These are phyloP conservation scores for Lodderomyces beijingensis DNA, from an alignment of 1,139 yeast species.

Conservation along the genomic window DNA sequence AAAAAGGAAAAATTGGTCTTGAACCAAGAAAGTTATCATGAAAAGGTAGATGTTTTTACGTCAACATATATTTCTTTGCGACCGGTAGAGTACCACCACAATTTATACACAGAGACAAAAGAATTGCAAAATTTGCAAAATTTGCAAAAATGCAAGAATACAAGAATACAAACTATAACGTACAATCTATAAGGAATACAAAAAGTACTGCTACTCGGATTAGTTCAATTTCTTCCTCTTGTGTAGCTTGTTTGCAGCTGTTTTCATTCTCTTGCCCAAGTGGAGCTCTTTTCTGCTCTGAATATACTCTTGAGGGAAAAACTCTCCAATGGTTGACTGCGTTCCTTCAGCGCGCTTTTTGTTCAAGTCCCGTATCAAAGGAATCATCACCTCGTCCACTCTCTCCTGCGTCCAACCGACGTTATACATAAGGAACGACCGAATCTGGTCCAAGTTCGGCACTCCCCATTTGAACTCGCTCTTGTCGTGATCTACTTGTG, in stretches of 20 bases:
- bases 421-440: constrained; percentile 62
- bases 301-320: constrained; percentile 51
- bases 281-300: constrained; percentile 41
- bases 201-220: neutral
- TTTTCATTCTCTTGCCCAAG: constrained; percentile 55
- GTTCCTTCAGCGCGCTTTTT: constrained; percentile 50
- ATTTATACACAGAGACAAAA: no score
- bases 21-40: no score
- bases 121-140: no score
- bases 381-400: constrained; percentile 85
- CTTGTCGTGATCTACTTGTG: constrained; percentile 79
- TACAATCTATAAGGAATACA: neutral
- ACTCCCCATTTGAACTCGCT: constrained; percentile 86
- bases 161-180: no score
- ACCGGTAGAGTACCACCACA: no score
- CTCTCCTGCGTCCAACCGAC: constrained; percentile 81
- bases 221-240: constrained; percentile 13
- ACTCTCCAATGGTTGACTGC: constrained; percentile 55
- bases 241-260: constrained; percentile 52
- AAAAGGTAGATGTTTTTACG: no score
- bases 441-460: constrained; percentile 76
- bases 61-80: no score
- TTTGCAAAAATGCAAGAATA: no score
- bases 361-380: constrained; percentile 78
- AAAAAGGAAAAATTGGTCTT: no score